Evolutionary conservation across 1,139 yeast genomes (phyloP), one percentile per base, ranked within the genome.

Genomic region (Meyerozyma smithsonii): DNA sequence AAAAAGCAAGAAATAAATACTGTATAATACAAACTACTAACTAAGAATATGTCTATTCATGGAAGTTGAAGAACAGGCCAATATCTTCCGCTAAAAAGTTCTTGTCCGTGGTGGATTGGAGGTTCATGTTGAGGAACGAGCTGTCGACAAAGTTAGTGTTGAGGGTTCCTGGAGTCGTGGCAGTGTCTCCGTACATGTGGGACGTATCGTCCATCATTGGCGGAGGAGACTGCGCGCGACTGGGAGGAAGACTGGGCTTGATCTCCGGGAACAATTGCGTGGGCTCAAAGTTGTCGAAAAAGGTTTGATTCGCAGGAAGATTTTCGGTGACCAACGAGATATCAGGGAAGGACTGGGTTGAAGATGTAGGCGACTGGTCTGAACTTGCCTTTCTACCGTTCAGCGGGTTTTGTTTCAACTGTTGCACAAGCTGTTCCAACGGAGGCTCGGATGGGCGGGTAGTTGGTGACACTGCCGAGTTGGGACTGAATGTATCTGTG

Each of bases 251-350:
- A 46, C 74, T 66, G 36, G 48, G 50, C 39, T 52, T 56, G 12
- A 54, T 52, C 28, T 59, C 68, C 12, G 77, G 77, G 46, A 73
- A 73, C 50, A 73, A 65, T 47, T 73, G 77, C 1, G 74, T 64
- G 10, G 77, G 77, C 45, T 72, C 74, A 48, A 71, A 72, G 49
- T 70, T 70, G 37, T 69, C 74, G 47, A 69, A 64, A 48, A 71
- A 72, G 42, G 65, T 64, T 36, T 58, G 64, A 42, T 62, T 65
- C 15, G 68, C 56, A 6, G 73, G 73, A 45, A 69, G 52, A 35
- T 56, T 62, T 45, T 72, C 77, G 1, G 77, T 72, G 5, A 72
- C 77, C 49, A 72, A 60, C 4, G 72, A 64, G 28, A 72, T 68
- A 38, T 70, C 75, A 0, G 75, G 75, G 56, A 71, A 69, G 11